Evolutionary conservation across 768 basidiomycete species (phyloP), one percentile per base, ranked within the genome.

Genomic region (Hortiboletus campestris): DNA sequence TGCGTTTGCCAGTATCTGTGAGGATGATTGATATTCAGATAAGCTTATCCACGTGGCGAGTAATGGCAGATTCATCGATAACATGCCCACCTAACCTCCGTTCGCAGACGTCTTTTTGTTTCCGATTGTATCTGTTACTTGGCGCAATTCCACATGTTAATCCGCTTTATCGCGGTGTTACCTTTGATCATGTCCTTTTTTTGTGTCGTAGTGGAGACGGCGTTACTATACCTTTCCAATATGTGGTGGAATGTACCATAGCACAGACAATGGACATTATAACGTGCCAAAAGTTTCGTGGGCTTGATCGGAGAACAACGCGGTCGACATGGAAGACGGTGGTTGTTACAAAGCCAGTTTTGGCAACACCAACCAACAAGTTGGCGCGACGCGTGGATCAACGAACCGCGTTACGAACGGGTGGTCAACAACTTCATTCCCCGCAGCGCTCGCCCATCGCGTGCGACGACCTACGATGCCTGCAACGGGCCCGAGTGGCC

Each of bases 11-110:
- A 64, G n/a, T 36, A 46, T 65, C 19, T 59, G 52, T n/a, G 67
- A 69, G 34, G 68, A 72, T 16, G 67, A 67, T 12, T 16, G 67
- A 67, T 12, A 19, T 8, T 40, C 63, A 66, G 46, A 60, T 40
- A 6, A 11, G 16, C 17, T 40, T 46, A n/a, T 14, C 28, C 38
- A 45, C 53, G 22, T 45, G 46, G 65, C 58, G 39, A 52, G 61
- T 22, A 6, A 29, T 22, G 14, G 22, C 12, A 14, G 44, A 39
- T 35, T 5, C 28, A 54, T 43, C 20, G 55, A 54, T 51, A 29
- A 19, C 36, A 48, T 25, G 38, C 14, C 20, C 35, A 44, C 32
- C 44, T 48, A 10, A 61, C n/a, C 11, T 36, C 19, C 20, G 40
- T 29, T n/a, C 19, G 25, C 47, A 63, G 60, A 58, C 55, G n/a